Conservation (phyloP, 768 basidiomycete species). For the Auriscalpium vulgare region DNA sequence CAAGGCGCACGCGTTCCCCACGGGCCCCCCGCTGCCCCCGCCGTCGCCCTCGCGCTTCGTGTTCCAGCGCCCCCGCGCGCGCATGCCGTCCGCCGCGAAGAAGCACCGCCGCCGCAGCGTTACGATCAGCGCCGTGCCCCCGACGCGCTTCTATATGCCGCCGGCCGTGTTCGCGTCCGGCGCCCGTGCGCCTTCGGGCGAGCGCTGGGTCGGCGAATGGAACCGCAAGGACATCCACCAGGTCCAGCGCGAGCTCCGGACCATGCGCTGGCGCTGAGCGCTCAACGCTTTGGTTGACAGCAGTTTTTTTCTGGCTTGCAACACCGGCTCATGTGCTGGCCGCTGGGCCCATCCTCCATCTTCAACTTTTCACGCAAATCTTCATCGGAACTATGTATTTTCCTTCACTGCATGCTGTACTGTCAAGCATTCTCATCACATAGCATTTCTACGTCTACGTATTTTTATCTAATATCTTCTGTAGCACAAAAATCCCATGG, state of each 20-base stretch:
- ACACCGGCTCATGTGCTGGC: too few relatives aligned
- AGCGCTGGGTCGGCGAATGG: slow-evolving; percentile 15
- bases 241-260: slow-evolving; percentile 19
- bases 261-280: slow-evolving; percentile 22
- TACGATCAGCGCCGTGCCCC: slow-evolving; percentile 1
- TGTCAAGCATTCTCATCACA: too few relatives aligned
- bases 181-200: slow-evolving; percentile 6
- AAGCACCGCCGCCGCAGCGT: slow-evolving; percentile 5
- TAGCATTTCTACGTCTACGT: too few relatives aligned
- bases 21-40: background rate
- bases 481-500: too few relatives aligned
- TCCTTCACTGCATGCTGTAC: too few relatives aligned
- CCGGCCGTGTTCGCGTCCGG: slow-evolving; percentile 8
- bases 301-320: too few relatives aligned
- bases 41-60: background rate
- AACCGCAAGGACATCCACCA: slow-evolving; percentile 12
- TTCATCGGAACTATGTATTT: too few relatives aligned
- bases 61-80: background rate
- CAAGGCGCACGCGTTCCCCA: background rate
- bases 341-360: too few relatives aligned
- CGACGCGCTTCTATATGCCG: background rate
- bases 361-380: too few relatives aligned
- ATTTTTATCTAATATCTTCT: too few relatives aligned
- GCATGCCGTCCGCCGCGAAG: background rate
- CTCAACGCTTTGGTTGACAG: too few relatives aligned